Base-by-base conservation (phyloP, 1,284 basidiomycete species). In the Melampsora larici-populina region DNA sequence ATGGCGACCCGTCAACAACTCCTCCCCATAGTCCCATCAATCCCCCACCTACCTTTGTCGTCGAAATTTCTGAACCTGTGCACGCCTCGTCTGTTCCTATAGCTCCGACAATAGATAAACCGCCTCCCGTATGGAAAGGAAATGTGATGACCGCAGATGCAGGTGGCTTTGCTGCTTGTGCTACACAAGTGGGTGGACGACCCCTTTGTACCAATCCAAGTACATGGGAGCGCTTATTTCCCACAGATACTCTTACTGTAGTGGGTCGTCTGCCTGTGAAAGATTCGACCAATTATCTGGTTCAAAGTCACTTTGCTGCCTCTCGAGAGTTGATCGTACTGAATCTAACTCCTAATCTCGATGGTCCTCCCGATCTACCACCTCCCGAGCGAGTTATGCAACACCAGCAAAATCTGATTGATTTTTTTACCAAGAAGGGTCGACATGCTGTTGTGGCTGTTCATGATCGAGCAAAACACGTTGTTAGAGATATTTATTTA, bases 401-500 rank as follows among this genome's bases (percentile, higher is more conserved):
- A 36, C 80, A 81, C 78, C 80, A 82, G 58, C 60, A 71, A n/a
- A 71, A 81, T 78, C 67, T 82, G 29, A 65, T 81, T 74, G 79
- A 81, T 29, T 76, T 79, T 33, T 81, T 81, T 72, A 55, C 79
- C 40, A 77, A 80, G 36, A 81, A 79, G 49, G 81, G 81, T 36
- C 80, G 82, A 9, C 78, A 80, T 62, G 82, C 82, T 21, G 82
- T 83, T 33, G 79, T 81, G 24, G 79, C 80, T n/a, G 79, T 81
- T 17, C 64, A 79, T 24, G 73, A 79, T 33, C 79, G 80, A 73
- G 58, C 81, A 7, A 78, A 78, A 48, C 71, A 78, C 26, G 51
- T 80, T 63, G 92, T 93, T 40, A 90, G 90, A 79, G 94, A 97
- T 83, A 85, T 96, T 46, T 97, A 97, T 82, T 88, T 96, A 78